These are phyloP conservation scores for Chenopodium formosanum DNA, from an alignment of 148 eudicot species.

Conservation along the genomic window DNA sequence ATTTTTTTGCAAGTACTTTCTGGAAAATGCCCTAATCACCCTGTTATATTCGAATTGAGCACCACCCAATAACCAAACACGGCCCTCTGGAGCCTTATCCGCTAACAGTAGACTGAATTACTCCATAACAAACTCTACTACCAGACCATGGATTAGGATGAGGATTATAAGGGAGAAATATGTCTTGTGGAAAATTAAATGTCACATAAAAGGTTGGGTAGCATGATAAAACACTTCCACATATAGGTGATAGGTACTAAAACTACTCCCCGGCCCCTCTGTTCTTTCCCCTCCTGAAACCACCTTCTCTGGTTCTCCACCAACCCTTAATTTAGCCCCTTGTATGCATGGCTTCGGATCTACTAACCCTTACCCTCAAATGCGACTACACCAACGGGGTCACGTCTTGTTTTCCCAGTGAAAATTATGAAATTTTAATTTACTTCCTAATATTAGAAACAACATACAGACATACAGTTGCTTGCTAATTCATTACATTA, in stretches of 20 bases:
- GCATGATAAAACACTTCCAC: neutral
- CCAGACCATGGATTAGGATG: no score
- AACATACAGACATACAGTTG: neutral
- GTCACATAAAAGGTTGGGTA: neutral
- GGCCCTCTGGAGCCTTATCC: neutral
- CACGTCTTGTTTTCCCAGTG: neutral
- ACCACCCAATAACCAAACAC: neutral
- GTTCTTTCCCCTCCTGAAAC: neutral
- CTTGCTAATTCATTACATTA: neutral
- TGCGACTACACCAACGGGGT: neutral
- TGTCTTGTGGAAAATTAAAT: no score
- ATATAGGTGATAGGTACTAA: neutral
- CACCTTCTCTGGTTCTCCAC: neutral
- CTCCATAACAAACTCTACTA: no score
- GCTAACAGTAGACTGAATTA: neutral
- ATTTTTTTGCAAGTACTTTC: neutral
- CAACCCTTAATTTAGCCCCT: neutral
- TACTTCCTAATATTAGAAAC: neutral
- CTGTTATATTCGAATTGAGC: neutral
- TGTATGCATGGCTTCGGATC: neutral
- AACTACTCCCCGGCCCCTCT: neutral
- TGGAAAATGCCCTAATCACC: neutral
- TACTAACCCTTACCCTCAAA: conserved; percentile 1
- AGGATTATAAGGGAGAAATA: no score
- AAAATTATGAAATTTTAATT: neutral